Base-by-base conservation (phyloP, 164 flowering plant species). In the Nelumbo lutea region DNA sequence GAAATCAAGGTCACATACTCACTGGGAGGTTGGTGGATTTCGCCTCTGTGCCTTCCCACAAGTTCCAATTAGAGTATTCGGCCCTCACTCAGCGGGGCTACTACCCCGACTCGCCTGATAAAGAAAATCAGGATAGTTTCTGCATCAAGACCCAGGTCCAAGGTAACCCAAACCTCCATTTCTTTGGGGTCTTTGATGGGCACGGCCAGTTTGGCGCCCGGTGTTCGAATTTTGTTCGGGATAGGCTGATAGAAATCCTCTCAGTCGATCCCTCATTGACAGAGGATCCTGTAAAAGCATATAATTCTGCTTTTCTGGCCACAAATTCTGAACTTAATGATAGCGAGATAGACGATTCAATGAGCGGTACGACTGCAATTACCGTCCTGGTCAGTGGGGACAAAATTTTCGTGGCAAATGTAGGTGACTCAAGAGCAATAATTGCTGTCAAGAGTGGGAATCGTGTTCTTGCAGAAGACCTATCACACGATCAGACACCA, bases 141-240 rank as follows among this genome's bases (percentile, higher is more conserved):
- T 86, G 90, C 77, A 78, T 96, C 64, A 87, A 52, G 70, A 88
- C 93, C n/a, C 72, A 84, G n/a, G 7, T 96, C 62, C 92, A 85
- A 80, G 93, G 90, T 67, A 86, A 96, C 83, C 95, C 95, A 57
- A 83, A 87, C 80, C 77, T 90, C 51, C 99, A 96, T 84, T 91
- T 96, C 86, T 93, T 96, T 72, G 97, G 97, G 13, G 98, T 93
- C n/a, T 96, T 88, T 79, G 99, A 96, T 79, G 99, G 98, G 69
- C 99, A 96, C 67, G 99, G 99, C 9, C 87, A 82, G 42, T 86
- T 76, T 73, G 98, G 99, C 45, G 67, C 87, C 0, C 74, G 87
- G 68, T 96, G 99, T 85, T 83, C 98, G 1, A 83, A 79, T 72
- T 96, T 91, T 62, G 99, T 86, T 40, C 84, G 76, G 75, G 86